Evolutionary conservation across 2,329 filamentous ascomycete species (phyloP).

Genomic region (Westerdykella sp.): DNA sequence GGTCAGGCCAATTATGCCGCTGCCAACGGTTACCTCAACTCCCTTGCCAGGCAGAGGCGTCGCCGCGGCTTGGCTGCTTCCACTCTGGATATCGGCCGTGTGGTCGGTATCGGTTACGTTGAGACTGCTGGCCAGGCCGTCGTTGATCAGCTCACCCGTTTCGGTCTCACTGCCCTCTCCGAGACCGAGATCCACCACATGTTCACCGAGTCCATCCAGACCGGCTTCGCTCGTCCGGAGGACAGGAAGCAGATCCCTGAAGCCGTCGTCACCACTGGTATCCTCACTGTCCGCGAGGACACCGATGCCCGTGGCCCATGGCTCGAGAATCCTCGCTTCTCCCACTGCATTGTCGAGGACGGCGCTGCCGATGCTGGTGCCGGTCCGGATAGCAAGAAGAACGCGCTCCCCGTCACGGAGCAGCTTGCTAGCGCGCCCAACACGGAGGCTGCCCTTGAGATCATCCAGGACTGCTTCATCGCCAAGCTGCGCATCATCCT

Average conservation of each 20-base stretch:
- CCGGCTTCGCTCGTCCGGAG: slow-evolving; percentile 3
- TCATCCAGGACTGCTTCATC: slow-evolving; percentile 2
- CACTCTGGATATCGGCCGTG: slow-evolving; percentile 33
- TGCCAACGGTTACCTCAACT: slow-evolving; percentile 34
- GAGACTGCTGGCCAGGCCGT: not conserved
- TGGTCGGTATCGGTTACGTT: slow-evolving; percentile 43
- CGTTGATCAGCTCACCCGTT: not conserved
- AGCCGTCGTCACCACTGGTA: not conserved
- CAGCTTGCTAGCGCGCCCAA: slow-evolving; percentile 1
- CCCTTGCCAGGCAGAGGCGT: slow-evolving; percentile 34
- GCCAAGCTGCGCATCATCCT: slow-evolving; percentile 1
- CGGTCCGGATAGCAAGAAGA: not conserved
- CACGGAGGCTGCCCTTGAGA: not conserved
- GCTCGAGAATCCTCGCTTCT: slow-evolving; percentile 2
- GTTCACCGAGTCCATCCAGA: slow-evolving; percentile 9
- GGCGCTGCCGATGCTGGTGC: not conserved
- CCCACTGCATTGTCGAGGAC: slow-evolving; percentile 1
- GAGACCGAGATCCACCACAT: slow-evolving; percentile 12
- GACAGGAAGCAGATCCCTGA: not conserved
- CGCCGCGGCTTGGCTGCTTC: slow-evolving; percentile 36
- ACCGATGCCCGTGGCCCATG: slow-evolving; percentile 1
- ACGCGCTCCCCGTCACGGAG: not conserved
- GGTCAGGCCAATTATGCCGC: slow-evolving; percentile 14
- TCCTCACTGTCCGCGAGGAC: not conserved
- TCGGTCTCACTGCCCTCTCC: slow-evolving; percentile 2